Base-by-base conservation (phyloP, 208 protist species). In the Trypanosoma theileri region DNA sequence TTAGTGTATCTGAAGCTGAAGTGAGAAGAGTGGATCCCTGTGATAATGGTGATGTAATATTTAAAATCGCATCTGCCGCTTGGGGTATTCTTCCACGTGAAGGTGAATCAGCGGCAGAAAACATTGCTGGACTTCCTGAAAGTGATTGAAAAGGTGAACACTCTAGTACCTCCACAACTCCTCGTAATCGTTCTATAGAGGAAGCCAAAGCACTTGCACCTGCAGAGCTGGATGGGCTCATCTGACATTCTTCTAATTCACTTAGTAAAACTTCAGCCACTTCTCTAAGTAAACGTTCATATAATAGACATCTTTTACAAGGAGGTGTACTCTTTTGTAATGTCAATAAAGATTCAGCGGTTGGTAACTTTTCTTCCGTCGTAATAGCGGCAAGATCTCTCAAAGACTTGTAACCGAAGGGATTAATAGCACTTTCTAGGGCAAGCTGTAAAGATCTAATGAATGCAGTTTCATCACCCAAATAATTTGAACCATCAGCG, bases 321-420 rank as follows among this genome's bases (percentile, higher is more conserved):
- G 0, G 7, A 2, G 28, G 21, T 4, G 10, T 21, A 50, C 12
- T 53, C 1, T 53, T 35, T 4, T 1, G 10, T 35, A 12, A 4
- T 14, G 1, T 19, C 26, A 8, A 4, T 12, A 13, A 22, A 19
- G 41, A 42, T 0, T 0, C 16, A 50, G 26, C n/a, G 31, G 9
- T 13, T 42, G 41, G 7, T 40, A 14, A 4, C 14, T 52, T 16
- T 3, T 61, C 41, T 31, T 52, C n/a, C 42, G 11, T 12, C 6
- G 35, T 26, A 61, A 61, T 69, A 2, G 54, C 4, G 17, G 64
- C 64, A 58, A 69, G 64, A 14, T 69, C 64, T 24, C 17, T 45
- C 9, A 69, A 4, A 17, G 64, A 61, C 0, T 24, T 22, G 42
- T 55, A 69, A 12, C 64, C 64, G 46, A 69, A 69, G 16, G 52